Evolutionary conservation across 2,329 filamentous ascomycete genomes (phyloP).

Genomic region (Corinectria fuckeliana): DNA sequence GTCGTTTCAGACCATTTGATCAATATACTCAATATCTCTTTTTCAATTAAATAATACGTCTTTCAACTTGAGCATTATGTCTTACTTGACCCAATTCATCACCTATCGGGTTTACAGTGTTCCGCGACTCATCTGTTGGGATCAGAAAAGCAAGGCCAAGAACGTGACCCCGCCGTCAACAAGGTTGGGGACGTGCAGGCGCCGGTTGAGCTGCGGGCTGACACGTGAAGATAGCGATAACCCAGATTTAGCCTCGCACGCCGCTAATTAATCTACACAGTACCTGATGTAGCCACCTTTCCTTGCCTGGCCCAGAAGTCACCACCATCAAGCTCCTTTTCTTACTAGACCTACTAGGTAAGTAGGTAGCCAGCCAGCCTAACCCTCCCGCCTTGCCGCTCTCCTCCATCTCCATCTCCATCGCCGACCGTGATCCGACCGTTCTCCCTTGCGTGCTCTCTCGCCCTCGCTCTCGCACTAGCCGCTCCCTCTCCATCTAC

Average conservation of each 20-base stretch:
- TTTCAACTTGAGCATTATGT: too few species aligned
- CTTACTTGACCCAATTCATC: too few species aligned
- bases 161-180: conserved; percentile 2
- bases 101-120: too few species aligned
- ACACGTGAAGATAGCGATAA: conserved; percentile 43
- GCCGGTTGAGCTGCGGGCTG: conserved; percentile 10
- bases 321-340: conserved; percentile 22
- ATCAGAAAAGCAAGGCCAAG: conserved; percentile 1
- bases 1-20: not conserved
- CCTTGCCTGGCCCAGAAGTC: conserved; percentile 35
- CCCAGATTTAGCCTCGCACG: conserved; percentile 34
- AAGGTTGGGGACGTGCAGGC: not conserved
- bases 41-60: too few species aligned
- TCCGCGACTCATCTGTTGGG: too few species aligned
- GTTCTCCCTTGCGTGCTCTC: not conserved
- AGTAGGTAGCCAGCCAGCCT: conserved; percentile 7
- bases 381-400: conserved; percentile 3
- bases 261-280: too few species aligned
- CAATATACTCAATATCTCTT: too few species aligned
- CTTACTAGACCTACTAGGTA: conserved; percentile 13
- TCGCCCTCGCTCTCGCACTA: not conserved
- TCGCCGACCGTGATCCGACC: conserved; percentile 1
- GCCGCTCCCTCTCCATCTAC: conserved; percentile 4
- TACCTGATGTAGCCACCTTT: conserved; percentile 39
- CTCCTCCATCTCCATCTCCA: conserved; percentile 4